phyloP scores from a whole-genome alignment of 768 basidiomycete species.

The Lentinula sp. region DNA sequence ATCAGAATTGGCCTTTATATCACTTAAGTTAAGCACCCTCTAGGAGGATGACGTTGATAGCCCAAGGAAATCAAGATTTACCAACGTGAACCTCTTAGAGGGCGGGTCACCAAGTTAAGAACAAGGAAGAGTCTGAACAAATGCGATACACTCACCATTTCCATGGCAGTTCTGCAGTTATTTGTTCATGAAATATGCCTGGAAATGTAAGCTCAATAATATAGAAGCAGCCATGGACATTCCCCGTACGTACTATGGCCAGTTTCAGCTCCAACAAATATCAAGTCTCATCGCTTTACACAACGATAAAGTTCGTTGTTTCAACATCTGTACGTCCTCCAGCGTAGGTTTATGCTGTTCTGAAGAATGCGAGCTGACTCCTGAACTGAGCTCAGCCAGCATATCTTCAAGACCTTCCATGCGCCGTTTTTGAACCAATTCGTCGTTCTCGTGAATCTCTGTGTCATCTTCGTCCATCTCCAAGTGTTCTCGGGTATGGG shows the following conservation, averaged over 20 bases:
- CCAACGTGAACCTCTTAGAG: too few species aligned
- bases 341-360: constrained; percentile 22
- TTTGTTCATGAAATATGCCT: too few species aligned
- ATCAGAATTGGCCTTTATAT: too few species aligned
- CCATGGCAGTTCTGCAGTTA: too few species aligned
- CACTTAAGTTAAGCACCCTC: too few species aligned
- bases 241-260: neutral
- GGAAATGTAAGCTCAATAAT: too few species aligned
- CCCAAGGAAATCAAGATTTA: too few species aligned
- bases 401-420: constrained; percentile 55
- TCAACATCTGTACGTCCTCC: constrained; percentile 35
- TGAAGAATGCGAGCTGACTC: constrained; percentile 11
- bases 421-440: constrained; percentile 37
- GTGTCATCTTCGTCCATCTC: constrained; percentile 23
- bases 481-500: constrained; percentile 66
- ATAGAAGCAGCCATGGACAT: too few species aligned
- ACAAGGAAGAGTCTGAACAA: too few species aligned
- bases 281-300: constrained; percentile 24
- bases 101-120: too few species aligned
- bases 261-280: constrained; percentile 17
- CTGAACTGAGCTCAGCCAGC: constrained; percentile 36
- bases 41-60: too few species aligned
- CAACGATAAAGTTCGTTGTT: constrained; percentile 26
- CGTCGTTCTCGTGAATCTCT: constrained; percentile 29
- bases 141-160: too few species aligned